These are phyloP conservation scores for Hypoxylon sp. DNA, from an alignment of 2,329 filamentous ascomycete species.

Conservation along the genomic window DNA sequence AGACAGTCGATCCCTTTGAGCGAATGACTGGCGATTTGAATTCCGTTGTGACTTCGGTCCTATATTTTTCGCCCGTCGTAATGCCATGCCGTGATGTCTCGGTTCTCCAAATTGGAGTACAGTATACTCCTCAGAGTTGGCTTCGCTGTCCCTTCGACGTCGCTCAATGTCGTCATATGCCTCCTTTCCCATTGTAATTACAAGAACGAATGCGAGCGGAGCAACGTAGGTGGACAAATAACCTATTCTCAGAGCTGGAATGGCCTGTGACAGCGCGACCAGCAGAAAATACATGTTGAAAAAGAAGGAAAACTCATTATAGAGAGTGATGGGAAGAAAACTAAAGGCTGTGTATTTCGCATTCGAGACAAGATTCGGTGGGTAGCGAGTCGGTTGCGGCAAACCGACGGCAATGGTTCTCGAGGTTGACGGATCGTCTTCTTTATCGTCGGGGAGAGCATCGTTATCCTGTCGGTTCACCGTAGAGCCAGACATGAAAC, in stretches of 20 bases:
- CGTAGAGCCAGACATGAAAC: constrained; percentile 68
- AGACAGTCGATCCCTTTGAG: constrained; percentile 62
- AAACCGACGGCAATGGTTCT: constrained; percentile 82
- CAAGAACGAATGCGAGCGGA: constrained; percentile 89
- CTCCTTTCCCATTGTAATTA: constrained; percentile 95
- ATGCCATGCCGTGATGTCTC: constrained; percentile 51
- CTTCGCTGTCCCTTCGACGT: constrained; percentile 88
- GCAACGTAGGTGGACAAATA: constrained; percentile 96
- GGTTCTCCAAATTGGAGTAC: constrained; percentile 79
- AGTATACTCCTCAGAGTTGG: constrained; percentile 90
- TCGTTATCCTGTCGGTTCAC: constrained; percentile 59
- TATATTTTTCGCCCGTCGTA: constrained; percentile 57
- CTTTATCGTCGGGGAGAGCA: constrained; percentile 62
- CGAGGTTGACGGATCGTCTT: constrained; percentile 76
- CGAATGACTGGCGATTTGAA: constrained; percentile 54
- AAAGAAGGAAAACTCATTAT: constrained; percentile 99
- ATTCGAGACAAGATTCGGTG: constrained; percentile 92
- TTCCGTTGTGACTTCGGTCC: constrained; percentile 60
- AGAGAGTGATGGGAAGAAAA: constrained; percentile 92
- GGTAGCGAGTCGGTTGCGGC: constrained; percentile 79
- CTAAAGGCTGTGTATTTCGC: constrained; percentile 97
- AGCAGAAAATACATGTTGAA: constrained; percentile 99
- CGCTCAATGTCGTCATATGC: constrained; percentile 92
- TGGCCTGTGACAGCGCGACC: constrained; percentile 92
- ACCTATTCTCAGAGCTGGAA: constrained; percentile 89